A percentile compares a stretch with the other conserved stretches of the same genome.
Conservation (phyloP, 768 basidiomycete species). For the Lactifluus echinatus region DNA sequence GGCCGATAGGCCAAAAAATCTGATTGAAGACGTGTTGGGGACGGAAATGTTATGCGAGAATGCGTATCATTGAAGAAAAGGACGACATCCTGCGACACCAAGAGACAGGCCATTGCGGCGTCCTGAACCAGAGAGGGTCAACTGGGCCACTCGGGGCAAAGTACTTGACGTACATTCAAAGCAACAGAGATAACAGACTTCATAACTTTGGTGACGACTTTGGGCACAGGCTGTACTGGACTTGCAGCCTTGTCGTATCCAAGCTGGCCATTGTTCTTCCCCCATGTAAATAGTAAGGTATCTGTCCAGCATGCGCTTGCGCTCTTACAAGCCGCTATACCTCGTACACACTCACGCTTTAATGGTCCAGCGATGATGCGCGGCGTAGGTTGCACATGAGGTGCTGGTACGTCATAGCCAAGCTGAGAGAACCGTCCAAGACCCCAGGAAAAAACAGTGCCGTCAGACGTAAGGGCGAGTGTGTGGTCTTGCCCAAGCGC, state of each 20-base stretch:
- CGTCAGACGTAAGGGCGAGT: slow-evolving; percentile 66
- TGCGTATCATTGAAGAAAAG: slow-evolving; percentile 72
- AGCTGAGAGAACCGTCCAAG: slow-evolving; percentile 83
- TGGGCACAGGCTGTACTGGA: slow-evolving; percentile 66
- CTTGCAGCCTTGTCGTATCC: slow-evolving; percentile 75
- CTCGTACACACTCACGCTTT: slow-evolving; percentile 69
- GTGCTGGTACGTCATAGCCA: slow-evolving; percentile 70
- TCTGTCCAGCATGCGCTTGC: slow-evolving; percentile 87
- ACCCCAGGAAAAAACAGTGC: slow-evolving; percentile 88
- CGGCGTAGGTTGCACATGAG: slow-evolving; percentile 58
- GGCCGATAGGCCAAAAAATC: slow-evolving; percentile 58
- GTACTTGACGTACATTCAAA: slow-evolving; percentile 49
- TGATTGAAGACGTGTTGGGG: slow-evolving; percentile 39
- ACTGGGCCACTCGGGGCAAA: not conserved
- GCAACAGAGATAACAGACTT: slow-evolving; percentile 64
- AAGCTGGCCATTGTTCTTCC: slow-evolving; percentile 86
- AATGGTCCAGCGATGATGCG: slow-evolving; percentile 65
- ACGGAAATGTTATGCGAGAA: slow-evolving; percentile 71
- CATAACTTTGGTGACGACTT: slow-evolving; percentile 71
- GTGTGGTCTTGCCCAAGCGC: slow-evolving; percentile 95
- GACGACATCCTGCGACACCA: slow-evolving; percentile 72
- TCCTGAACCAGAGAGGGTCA: slow-evolving; percentile 42
- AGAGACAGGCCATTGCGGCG: slow-evolving; percentile 70
- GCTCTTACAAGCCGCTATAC: slow-evolving; percentile 79
- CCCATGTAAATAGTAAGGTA: slow-evolving; percentile 75